phyloP scores from a whole-genome alignment of 345 rosid species.

The Firmiana major region DNA sequence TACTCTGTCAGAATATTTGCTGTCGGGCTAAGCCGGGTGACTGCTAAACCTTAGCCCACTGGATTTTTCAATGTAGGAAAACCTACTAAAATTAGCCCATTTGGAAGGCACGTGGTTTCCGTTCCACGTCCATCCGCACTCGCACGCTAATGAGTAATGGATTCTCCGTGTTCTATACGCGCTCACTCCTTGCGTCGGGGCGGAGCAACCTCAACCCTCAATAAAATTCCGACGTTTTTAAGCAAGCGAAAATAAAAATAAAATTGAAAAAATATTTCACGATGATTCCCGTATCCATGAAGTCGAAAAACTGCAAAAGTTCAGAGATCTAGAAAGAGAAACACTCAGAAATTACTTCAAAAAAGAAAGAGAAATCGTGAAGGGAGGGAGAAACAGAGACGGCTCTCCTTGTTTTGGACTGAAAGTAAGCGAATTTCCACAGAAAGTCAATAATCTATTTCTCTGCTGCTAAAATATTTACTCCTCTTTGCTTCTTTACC shows the following conservation, averaged over 20 bases:
- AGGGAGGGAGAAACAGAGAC: not conserved
- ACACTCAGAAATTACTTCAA: not conserved
- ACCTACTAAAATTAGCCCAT: no score
- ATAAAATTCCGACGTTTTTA: not conserved
- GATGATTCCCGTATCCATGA: not conserved
- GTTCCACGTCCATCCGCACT: no score
- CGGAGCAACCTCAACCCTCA: not conserved
- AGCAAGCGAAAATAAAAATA: no score
- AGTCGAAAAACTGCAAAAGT: not conserved
- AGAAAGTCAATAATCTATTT: slow-evolving; percentile 12
- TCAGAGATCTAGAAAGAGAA: not conserved
- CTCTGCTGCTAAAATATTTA: not conserved
- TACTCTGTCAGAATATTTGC: no score
- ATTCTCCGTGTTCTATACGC: not conserved
- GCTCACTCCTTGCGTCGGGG: not conserved
- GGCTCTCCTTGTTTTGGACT: not conserved
- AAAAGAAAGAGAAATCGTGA: not conserved
- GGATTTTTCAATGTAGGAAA: not conserved
- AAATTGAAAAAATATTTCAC: not conserved
- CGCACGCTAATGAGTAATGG: no score
- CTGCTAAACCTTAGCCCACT: not conserved
- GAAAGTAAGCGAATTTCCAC: slow-evolving; percentile 1
- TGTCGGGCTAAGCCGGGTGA: no score
- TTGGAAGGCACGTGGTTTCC: no score
- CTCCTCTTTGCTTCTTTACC: not conserved